Percentiles rank a stretch among this genome's conserved stretches.
phyloP scores from a whole-genome alignment of 805 yeast species.

The Kluyveromyces nonfermentans region DNA sequence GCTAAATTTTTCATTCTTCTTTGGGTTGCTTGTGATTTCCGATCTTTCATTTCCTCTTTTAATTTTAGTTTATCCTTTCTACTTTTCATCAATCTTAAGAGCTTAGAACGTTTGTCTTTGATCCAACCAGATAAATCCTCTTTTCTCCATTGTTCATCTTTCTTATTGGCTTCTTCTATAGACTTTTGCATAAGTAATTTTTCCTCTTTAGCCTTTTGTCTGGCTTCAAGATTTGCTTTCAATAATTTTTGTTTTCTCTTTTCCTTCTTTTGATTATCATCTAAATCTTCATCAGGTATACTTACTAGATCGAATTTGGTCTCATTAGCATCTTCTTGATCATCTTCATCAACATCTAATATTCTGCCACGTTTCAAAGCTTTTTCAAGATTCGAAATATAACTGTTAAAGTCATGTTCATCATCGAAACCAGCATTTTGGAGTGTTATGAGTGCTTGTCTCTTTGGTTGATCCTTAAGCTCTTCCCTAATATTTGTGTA shows the following conservation, averaged over 20 bases:
- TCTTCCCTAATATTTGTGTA: conserved; percentile 50
- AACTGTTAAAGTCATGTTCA: conserved; percentile 59
- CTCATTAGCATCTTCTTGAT: conserved; percentile 33
- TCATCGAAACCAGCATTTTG: conserved; percentile 72
- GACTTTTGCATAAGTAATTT: conserved; percentile 57
- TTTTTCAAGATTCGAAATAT: conserved; percentile 53
- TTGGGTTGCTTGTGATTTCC: conserved; percentile 89
- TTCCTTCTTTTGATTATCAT: conserved; percentile 73
- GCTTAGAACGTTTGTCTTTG: conserved; percentile 50
- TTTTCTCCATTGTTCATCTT: conserved; percentile 71
- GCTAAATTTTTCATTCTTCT: conserved; percentile 87
- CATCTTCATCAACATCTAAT: conserved; percentile 53
- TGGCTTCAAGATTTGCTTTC: conserved; percentile 83
- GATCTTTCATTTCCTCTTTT: conserved; percentile 69
- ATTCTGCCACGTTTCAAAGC: conserved; percentile 59
- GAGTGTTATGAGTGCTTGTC: conserved; percentile 45
- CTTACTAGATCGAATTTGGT: conserved; percentile 64
- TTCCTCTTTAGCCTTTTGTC: conserved; percentile 71
- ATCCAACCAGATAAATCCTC: conserved; percentile 75
- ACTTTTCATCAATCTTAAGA: conserved; percentile 48
- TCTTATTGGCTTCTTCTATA: conserved; percentile 47
- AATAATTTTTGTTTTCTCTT: conserved; percentile 75
- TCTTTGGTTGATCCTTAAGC: conserved; percentile 40
- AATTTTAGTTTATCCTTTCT: conserved; percentile 62
- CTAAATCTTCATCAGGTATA: conserved; percentile 73